Evolutionary conservation across 2,329 filamentous ascomycete genomes (phyloP), one percentile per base, ranked within the genome.

Genomic region (Aquanectria penicillioides): DNA sequence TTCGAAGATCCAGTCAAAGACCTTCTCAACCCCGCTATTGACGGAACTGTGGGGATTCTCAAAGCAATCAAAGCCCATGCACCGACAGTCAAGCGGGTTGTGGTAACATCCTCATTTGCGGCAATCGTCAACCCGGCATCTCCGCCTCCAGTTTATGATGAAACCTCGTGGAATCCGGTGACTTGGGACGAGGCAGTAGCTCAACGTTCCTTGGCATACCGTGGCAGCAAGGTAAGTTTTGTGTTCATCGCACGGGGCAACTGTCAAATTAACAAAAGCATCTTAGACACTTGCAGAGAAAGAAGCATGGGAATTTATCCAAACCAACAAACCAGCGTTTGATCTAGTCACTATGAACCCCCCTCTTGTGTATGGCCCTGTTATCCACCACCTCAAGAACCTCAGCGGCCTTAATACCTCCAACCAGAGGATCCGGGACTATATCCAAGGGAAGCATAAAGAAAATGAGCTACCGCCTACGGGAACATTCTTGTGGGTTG

Each of bases 271-370:
- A 22, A 46, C 17, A 13, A 13, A 5, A 3, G 2, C n/a, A n/a
- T n/a, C 31, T 13, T n/a, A 46, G 41, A 46, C 41, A 15, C 47
- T 47, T 20, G 55, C 55, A 2, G 55, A 58, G 18, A 52, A 29
- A 9, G 47, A 47, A 3, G 55, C 47, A 9, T 58, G 47, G 47
- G 48, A 51, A 12, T 58, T 58, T n/a, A 20, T 53, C 4, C 29
- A 13, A 2, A 23, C 38, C 13, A 25, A 46, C 13, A 46, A 47
- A 25, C 55, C 55, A 5, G 18, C 20, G 3, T 57, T 57, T 5
- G 46, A 41, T 22, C 12, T 57, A 9, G 29, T 33, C 9, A 41
- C 36, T 6, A 50, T 57, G 13, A 43, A 44, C 10, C 53, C 53
- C 6, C 34, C 53, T 8, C 13, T 57, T 6, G 40, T 53, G 4